Percentiles rank a stretch among this genome's conserved stretches.
These are phyloP conservation scores for Mycena crocata DNA, from an alignment of 768 basidiomycete species.

Conservation along the genomic window DNA sequence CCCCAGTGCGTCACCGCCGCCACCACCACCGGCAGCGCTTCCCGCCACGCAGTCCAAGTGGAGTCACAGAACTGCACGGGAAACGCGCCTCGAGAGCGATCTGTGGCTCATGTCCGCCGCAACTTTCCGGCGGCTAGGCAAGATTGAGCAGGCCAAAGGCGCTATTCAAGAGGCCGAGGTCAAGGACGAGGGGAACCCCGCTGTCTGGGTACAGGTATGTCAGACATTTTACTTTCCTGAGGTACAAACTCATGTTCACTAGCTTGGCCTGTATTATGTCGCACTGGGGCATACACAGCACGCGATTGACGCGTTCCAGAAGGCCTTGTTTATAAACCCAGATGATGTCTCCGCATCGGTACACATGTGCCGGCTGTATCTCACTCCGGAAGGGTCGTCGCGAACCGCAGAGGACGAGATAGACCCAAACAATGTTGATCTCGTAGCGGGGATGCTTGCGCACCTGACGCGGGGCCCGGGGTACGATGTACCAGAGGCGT, in stretches of 20 bases:
- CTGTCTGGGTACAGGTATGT: constrained; percentile 94
- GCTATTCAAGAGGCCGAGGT: constrained; percentile 97
- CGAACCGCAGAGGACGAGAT: constrained; percentile 29
- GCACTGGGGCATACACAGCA: constrained; percentile 67
- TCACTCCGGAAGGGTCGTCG: constrained; percentile 50
- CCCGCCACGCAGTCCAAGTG: constrained; percentile 48
- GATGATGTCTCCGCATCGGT: constrained; percentile 83
- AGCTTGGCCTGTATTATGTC: constrained; percentile 61
- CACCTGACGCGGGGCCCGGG: constrained; percentile 82
- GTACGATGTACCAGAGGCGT: constrained; percentile 95
- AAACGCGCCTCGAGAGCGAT: constrained; percentile 79
- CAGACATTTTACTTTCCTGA: not conserved
- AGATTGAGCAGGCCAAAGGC: constrained; percentile 89
- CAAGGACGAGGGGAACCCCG: constrained; percentile 85
- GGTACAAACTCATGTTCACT: not conserved
- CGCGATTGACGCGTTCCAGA: constrained; percentile 84
- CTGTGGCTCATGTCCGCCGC: constrained; percentile 96
- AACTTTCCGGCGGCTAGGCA: constrained; percentile 89
- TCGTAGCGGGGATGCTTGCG: constrained; percentile 84
- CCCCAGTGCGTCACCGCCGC: constrained; percentile 55
- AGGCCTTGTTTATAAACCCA: constrained; percentile 89
- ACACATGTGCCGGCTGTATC: constrained; percentile 81
- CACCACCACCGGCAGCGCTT: constrained; percentile 55
- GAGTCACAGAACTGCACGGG: constrained; percentile 63
- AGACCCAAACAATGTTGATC: constrained; percentile 67